These are phyloP conservation scores for Cucumis cinereus DNA, from an alignment of 306 rosid species.

Conservation along the genomic window DNA sequence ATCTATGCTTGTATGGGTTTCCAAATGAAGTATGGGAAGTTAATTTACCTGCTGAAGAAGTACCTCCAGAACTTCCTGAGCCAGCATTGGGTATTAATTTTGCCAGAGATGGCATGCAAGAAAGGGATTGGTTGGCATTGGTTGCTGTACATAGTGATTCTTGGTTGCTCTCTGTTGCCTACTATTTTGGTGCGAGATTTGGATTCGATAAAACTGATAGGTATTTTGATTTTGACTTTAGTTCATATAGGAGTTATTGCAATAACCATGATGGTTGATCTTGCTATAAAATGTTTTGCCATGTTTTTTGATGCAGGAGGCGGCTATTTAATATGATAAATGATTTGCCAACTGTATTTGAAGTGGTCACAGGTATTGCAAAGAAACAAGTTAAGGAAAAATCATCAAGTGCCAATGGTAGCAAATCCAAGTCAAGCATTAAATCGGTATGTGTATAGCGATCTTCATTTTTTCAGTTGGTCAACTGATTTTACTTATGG, in stretches of 20 bases:
- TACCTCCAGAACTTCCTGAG: constrained; percentile 93
- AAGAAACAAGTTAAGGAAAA: constrained; percentile 81
- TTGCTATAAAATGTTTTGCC: background rate
- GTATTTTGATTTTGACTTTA: constrained; percentile 18
- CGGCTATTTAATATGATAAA: constrained; percentile 77
- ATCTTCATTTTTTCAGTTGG: background rate
- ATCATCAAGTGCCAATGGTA: constrained; percentile 51
- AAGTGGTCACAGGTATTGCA: constrained; percentile 69
- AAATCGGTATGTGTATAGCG: constrained; percentile 32
- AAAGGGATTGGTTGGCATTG: constrained; percentile 76
- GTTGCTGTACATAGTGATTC: constrained; percentile 97
- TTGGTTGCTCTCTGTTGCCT: constrained; percentile 88
- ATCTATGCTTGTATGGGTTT: constrained; percentile 72
- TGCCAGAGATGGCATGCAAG: constrained; percentile 95
- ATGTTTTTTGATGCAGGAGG: constrained; percentile 33
- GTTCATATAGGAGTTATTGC: background rate
- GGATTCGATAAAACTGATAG: constrained; percentile 77
- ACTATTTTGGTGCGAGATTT: constrained; percentile 88
- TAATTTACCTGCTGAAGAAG: constrained; percentile 95
- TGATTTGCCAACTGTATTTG: constrained; percentile 74
- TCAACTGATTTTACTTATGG: background rate
- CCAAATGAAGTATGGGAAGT: constrained; percentile 97
- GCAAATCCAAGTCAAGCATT: constrained; percentile 64
- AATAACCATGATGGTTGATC: background rate
- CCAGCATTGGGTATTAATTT: constrained; percentile 91